phyloP scores from a whole-genome alignment of 2,329 filamentous ascomycete species.

The Curvularia sp. region DNA sequence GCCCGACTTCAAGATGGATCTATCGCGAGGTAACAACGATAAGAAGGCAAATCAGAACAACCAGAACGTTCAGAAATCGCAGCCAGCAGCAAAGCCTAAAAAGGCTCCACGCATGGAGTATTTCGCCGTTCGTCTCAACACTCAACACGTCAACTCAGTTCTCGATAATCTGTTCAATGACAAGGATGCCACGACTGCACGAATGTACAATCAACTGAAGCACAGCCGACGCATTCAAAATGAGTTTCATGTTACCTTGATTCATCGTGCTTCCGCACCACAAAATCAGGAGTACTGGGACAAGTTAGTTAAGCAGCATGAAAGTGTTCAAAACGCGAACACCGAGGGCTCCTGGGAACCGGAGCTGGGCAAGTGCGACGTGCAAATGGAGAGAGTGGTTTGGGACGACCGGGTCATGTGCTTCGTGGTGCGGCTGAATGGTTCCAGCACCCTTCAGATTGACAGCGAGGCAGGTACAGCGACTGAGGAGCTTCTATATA shows the following conservation, averaged over 20 bases:
- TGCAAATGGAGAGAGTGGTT: constrained; percentile 72
- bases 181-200: constrained; percentile 61
- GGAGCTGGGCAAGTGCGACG: constrained; percentile 69
- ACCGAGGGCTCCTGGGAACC: constrained; percentile 55
- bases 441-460: constrained; percentile 33
- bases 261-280: constrained; percentile 74
- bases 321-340: constrained; percentile 34
- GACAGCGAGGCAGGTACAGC: constrained; percentile 29
- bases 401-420: constrained; percentile 91
- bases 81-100: constrained; percentile 56
- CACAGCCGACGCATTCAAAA: constrained; percentile 76
- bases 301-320: constrained; percentile 69
- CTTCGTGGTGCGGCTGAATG: constrained; percentile 73
- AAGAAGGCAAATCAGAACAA: constrained; percentile 30
- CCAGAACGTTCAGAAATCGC: constrained; percentile 28
- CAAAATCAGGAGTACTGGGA: constrained; percentile 76
- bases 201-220: constrained; percentile 78
- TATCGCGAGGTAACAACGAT: constrained; percentile 61
- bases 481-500: constrained; percentile 59
- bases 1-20: constrained; percentile 76
- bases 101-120: constrained; percentile 66
- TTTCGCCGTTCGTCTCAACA: constrained; percentile 66
- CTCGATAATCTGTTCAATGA: constrained; percentile 75
- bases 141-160: constrained; percentile 60
- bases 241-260: constrained; percentile 93